Percentiles rank a stretch among this genome's conserved stretches.
These are phyloP conservation scores for Cyberlindnera bimundalis DNA, from an alignment of 805 yeast species.

Conservation along the genomic window DNA sequence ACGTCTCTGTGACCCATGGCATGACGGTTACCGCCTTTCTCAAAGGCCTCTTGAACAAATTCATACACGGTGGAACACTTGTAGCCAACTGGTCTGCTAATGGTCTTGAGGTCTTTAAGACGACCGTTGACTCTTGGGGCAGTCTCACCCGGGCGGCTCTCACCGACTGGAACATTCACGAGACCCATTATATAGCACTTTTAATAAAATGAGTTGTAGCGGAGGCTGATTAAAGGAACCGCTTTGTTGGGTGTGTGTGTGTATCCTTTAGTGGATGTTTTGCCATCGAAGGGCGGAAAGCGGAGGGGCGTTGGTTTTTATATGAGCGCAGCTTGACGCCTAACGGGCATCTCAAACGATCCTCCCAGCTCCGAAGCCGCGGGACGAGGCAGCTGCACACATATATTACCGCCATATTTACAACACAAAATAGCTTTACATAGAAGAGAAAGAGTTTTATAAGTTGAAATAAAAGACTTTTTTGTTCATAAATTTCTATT, in stretches of 20 bases:
- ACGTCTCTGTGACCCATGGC: slow-evolving; percentile 81
- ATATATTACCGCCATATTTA: too few relatives aligned
- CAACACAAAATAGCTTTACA: too few relatives aligned
- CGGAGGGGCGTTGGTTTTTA: neutral
- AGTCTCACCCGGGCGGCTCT: slow-evolving; percentile 71
- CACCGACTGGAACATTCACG: slow-evolving; percentile 59
- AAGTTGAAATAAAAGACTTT: too few relatives aligned
- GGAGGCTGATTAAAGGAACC: too few relatives aligned
- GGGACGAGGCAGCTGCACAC: too few relatives aligned
- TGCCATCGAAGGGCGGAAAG: neutral
- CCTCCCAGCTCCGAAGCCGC: neutral
- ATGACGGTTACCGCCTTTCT: slow-evolving; percentile 47
- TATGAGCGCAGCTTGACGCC: slow-evolving; percentile 1
- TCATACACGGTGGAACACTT: slow-evolving; percentile 70
- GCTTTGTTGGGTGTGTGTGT: too few relatives aligned
- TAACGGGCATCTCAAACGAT: neutral
- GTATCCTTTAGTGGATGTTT: too few relatives aligned
- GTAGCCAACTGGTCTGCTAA: slow-evolving; percentile 60
- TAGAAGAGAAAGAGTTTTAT: too few relatives aligned
- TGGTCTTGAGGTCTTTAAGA: slow-evolving; percentile 41
- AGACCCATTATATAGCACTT: slow-evolving; percentile 16
- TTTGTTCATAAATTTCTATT: too few relatives aligned
- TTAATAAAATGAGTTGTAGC: too few relatives aligned
- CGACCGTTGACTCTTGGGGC: slow-evolving; percentile 72
- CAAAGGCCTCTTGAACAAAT: slow-evolving; percentile 57